These are phyloP conservation scores for Suhomyces maxii DNA, from an alignment of 1,139 yeast genomes.

Conservation along the genomic window DNA sequence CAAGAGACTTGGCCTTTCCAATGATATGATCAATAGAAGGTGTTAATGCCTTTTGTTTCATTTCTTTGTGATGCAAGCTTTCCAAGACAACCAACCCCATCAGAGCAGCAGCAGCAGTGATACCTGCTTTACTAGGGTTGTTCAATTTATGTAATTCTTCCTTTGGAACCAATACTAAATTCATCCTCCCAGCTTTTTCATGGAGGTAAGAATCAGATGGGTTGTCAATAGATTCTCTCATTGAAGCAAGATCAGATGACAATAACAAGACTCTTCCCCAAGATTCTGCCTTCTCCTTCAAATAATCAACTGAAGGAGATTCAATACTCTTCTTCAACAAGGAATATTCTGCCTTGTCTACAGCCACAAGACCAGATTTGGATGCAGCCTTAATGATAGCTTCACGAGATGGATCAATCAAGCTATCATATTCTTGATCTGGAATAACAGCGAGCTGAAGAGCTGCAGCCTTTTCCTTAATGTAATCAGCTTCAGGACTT, in stretches of 20 bases:
- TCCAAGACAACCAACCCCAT: slow-evolving; percentile 17
- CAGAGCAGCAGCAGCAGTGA: slow-evolving; percentile 31
- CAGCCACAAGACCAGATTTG: slow-evolving; percentile 16
- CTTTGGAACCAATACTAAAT: slow-evolving; percentile 18
- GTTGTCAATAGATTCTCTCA: slow-evolving; percentile 11
- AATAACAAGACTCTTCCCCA: slow-evolving; percentile 20
- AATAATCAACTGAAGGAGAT: slow-evolving; percentile 26
- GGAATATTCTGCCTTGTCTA: slow-evolving; percentile 17
- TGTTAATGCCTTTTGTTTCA: slow-evolving; percentile 13
- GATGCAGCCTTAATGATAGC: slow-evolving; percentile 16
- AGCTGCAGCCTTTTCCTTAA: slow-evolving; percentile 22
- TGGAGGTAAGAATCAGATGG: slow-evolving; percentile 22
- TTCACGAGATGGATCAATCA: slow-evolving; percentile 22
- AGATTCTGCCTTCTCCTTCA: slow-evolving; percentile 20
- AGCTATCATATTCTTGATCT: slow-evolving; percentile 20
- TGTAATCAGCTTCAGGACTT: slow-evolving; percentile 12
- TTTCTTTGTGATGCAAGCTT: slow-evolving; percentile 9
- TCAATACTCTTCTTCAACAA: slow-evolving; percentile 17
- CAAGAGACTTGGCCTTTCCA: slow-evolving; percentile 25
- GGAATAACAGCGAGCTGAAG: slow-evolving; percentile 22
- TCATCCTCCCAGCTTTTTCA: slow-evolving; percentile 17
- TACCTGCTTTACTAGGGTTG: slow-evolving; percentile 27
- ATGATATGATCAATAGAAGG: slow-evolving; percentile 30
- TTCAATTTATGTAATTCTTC: slow-evolving; percentile 19
- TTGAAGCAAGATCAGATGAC: slow-evolving; percentile 15